Evolutionary conservation across 768 basidiomycete species (phyloP).

Genomic region (Macrocybe gigantea): DNA sequence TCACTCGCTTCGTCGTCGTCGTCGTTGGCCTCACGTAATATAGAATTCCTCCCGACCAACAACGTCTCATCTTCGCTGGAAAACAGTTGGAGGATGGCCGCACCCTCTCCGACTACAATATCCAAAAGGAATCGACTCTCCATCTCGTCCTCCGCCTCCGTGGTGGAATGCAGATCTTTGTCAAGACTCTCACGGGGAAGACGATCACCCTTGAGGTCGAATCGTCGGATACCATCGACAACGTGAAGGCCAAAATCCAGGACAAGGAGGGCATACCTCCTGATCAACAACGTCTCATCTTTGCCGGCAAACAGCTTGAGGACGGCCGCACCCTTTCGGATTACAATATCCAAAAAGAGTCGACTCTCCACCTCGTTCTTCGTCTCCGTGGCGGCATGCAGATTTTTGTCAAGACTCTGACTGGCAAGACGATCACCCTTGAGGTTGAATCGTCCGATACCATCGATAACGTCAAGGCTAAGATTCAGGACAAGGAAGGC

Average conservation of each 20-base stretch:
- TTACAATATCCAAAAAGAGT: slow-evolving; percentile 95
- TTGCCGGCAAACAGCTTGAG: slow-evolving; percentile 93
- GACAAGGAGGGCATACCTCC: slow-evolving; percentile 85
- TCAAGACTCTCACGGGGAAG: slow-evolving; percentile 87
- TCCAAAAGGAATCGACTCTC: slow-evolving; percentile 59
- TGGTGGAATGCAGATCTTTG: slow-evolving; percentile 76
- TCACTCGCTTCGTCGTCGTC: background rate
- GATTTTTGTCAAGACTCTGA: slow-evolving; percentile 77
- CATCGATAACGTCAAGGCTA: slow-evolving; percentile 84
- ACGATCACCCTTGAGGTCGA: slow-evolving; percentile 88
- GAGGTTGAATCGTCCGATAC: slow-evolving; percentile 86
- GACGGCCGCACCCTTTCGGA: slow-evolving; percentile 88
- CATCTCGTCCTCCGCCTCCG: slow-evolving; percentile 46
- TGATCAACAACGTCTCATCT: slow-evolving; percentile 93
- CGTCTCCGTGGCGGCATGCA: slow-evolving; percentile 92
- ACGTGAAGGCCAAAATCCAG: slow-evolving; percentile 80
- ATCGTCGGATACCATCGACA: slow-evolving; percentile 71
- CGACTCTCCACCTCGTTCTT: slow-evolving; percentile 83
- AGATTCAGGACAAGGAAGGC: slow-evolving; percentile 91
- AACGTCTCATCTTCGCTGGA: slow-evolving; percentile 75
- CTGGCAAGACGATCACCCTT: slow-evolving; percentile 90
- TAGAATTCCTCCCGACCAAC: slow-evolving; percentile 74
- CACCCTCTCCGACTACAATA: slow-evolving; percentile 65
- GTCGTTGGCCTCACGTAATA: slow-evolving; percentile 5
- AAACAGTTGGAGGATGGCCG: slow-evolving; percentile 84